Evolutionary conservation across 805 yeast genomes (phyloP).

Genomic region (Hermanozyma aechmeae): DNA sequence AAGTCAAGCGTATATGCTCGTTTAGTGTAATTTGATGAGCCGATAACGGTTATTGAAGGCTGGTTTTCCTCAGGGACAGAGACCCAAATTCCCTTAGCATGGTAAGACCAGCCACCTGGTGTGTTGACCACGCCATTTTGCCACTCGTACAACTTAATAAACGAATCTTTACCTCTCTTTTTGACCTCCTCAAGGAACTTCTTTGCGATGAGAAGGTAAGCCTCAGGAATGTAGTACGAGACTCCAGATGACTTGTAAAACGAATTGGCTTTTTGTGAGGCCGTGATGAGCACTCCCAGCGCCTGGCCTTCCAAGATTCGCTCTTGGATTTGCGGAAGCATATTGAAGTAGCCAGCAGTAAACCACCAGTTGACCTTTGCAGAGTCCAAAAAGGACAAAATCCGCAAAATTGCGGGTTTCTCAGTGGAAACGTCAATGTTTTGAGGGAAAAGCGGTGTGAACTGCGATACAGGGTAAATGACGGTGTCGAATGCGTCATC

Average conservation of each 20-base stretch:
- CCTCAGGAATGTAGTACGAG: constrained; percentile 74
- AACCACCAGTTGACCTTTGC: constrained; percentile 65
- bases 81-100: constrained; percentile 94
- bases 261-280: constrained; percentile 90
- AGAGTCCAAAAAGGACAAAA: constrained; percentile 49
- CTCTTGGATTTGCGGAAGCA: constrained; percentile 63
- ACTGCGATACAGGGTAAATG: constrained; percentile 87
- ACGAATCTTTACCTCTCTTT: constrained; percentile 26
- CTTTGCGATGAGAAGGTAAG: constrained; percentile 71
- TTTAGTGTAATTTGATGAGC: constrained; percentile 89
- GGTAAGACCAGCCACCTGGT: constrained; percentile 91
- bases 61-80: constrained; percentile 42
- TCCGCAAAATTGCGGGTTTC: constrained; percentile 53
- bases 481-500: constrained; percentile 40
- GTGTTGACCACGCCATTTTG: constrained; percentile 74
- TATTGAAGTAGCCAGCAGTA: constrained; percentile 95
- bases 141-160: constrained; percentile 73
- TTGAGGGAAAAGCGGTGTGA: constrained; percentile 66
- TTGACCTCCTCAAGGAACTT: constrained; percentile 51
- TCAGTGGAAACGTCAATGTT: constrained; percentile 68
- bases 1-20: constrained; percentile 83
- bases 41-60: constrained; percentile 76
- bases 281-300: constrained; percentile 69
- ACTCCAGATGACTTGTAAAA: constrained; percentile 80
- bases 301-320: constrained; percentile 51